These are phyloP conservation scores for Diospyros kaki DNA, from an alignment of 148 eudicot genomes.

Conservation along the genomic window DNA sequence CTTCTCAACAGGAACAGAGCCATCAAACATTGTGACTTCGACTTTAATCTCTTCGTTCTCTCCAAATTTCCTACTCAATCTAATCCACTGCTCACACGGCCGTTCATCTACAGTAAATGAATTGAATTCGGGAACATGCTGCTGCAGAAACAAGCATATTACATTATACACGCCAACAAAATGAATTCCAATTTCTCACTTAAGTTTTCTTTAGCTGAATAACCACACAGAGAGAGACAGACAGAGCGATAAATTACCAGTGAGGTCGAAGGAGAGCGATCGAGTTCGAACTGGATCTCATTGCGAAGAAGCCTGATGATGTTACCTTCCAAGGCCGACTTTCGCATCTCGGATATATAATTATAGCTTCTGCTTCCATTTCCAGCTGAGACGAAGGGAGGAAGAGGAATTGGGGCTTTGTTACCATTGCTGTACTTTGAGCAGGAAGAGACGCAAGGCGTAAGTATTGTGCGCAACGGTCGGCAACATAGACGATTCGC, in stretches of 20 bases:
- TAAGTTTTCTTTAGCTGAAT: too few species aligned
- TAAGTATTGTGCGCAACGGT: too few species aligned
- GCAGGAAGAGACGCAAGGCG: too few species aligned
- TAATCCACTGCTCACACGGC: conserved; percentile 87
- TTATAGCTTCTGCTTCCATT: too few species aligned
- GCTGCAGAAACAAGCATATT: conserved; percentile 14
- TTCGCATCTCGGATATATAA: conserved; percentile 49
- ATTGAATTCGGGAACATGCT: conserved; percentile 52
- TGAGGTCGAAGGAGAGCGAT: conserved; percentile 32
- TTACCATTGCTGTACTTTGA: too few species aligned
- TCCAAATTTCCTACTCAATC: conserved; percentile 56
- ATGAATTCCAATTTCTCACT: too few species aligned
- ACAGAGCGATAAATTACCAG: conserved; percentile 34
- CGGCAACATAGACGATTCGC: too few species aligned
- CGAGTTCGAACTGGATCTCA: conserved; percentile 75
- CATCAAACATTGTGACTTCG: conserved; percentile 89
- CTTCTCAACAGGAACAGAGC: conserved; percentile 47
- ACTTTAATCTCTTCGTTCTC: conserved; percentile 72
- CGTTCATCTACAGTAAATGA: conserved; percentile 61
- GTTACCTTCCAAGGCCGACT: conserved; percentile 55
- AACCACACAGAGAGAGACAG: neutral
- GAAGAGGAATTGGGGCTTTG: too few species aligned
- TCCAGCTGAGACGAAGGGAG: too few species aligned
- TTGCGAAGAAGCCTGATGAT: conserved; percentile 65
- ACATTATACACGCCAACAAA: too few species aligned